A percentile compares a stretch with the other conserved stretches of the same genome.
Conservation (phyloP, 768 basidiomycete species). For the Porphyrellus cyaneotinctus region DNA sequence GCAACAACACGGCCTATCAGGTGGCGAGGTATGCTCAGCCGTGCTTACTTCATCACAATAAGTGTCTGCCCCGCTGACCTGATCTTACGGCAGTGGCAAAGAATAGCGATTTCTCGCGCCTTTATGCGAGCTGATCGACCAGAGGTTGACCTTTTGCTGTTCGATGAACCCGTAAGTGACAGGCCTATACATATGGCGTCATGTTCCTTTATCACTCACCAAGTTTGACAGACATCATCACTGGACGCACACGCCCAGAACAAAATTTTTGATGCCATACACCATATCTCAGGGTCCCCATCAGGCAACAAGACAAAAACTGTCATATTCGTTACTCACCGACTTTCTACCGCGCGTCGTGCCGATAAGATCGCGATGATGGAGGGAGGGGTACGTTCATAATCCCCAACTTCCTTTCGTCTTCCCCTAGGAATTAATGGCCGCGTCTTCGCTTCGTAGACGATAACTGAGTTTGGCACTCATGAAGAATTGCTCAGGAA, state of each 20-base stretch:
- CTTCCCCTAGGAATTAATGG: constrained; percentile 17
- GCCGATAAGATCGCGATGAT: constrained; percentile 88
- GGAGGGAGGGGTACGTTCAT: constrained; percentile 59
- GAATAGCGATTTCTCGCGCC: constrained; percentile 80
- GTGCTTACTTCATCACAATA: constrained; percentile 14
- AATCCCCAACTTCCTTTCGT: constrained; percentile 3
- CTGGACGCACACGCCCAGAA: constrained; percentile 79
- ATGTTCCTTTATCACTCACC: constrained; percentile 1
- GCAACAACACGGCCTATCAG: constrained; percentile 66
- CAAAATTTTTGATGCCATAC: constrained; percentile 73
- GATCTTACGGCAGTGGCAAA: constrained; percentile 63
- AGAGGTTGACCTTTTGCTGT: constrained; percentile 72
- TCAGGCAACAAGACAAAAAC: constrained; percentile 60
- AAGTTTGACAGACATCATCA: constrained; percentile 58
- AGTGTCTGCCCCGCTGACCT: constrained; percentile 6
- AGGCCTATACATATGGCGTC: constrained; percentile 2
- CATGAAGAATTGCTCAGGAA: constrained; percentile 60
- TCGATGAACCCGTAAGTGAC: constrained; percentile 75
- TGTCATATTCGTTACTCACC: constrained; percentile 80
- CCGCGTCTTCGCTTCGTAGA: constrained; percentile 38
- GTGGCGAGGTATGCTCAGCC: constrained; percentile 65
- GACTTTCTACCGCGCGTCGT: constrained; percentile 73
- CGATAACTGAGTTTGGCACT: constrained; percentile 71
- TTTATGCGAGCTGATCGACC: constrained; percentile 80
- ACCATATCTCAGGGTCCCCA: constrained; percentile 55